Conservation (phyloP, 2,329 filamentous ascomycete species). For the Penicillium sp. region DNA sequence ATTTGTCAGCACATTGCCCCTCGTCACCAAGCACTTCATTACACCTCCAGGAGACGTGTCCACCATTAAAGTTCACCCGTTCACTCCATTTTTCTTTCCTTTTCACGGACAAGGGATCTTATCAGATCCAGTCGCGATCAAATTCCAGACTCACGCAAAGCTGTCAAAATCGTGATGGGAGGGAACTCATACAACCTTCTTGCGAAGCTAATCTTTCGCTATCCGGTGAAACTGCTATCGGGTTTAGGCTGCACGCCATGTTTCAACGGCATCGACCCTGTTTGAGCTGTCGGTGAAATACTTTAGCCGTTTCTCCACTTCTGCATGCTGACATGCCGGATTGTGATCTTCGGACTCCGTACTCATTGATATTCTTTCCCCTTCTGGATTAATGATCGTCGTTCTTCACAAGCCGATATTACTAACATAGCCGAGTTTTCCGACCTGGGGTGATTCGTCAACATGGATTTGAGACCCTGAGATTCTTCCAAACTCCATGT, state of each 20-base stretch:
- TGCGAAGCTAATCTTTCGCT: not conserved
- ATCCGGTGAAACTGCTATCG: not conserved
- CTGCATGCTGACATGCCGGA: not conserved
- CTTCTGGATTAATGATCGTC: not conserved
- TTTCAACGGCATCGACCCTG: not conserved
- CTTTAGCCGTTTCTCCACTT: not conserved
- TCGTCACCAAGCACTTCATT: slow-evolving; percentile 5
- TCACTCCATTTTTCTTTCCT: not conserved
- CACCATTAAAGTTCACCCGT: not conserved
- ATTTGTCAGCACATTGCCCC: slow-evolving; percentile 5
- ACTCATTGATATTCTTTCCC: not conserved
- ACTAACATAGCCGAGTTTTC: not conserved
- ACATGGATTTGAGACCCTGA: not conserved
- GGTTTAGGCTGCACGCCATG: not conserved
- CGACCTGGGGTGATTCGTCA: not conserved
- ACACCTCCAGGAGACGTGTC: slow-evolving; percentile 57
- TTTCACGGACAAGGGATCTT: not conserved
- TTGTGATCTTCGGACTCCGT: not conserved
- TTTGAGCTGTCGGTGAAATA: not conserved
- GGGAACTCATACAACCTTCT: not conserved
- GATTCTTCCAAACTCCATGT: not conserved
- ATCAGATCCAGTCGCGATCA: not conserved
- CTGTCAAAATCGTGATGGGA: not conserved
- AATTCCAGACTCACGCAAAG: not conserved
- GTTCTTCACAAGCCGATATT: not conserved